A percentile compares a stretch with the other conserved stretches of the same genome.
Evolutionary conservation across 352 stramenopile genomes (phyloP).

Genomic region (Phytophthora pinifolia): DNA sequence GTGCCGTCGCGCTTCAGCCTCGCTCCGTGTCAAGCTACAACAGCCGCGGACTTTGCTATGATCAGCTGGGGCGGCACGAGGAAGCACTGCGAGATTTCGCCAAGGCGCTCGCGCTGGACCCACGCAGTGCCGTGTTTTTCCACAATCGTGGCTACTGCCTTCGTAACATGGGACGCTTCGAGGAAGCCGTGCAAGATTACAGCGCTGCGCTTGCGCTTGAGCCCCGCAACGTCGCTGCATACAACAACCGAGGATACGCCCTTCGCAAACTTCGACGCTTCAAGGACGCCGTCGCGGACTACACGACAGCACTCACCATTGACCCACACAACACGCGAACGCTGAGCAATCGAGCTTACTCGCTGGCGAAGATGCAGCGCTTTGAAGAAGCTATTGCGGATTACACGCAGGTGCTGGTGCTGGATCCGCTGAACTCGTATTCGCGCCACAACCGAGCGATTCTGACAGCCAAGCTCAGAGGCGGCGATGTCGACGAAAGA

Average conservation of each 20-base stretch:
- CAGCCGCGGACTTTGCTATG: conserved; percentile 73
- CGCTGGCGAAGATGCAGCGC: conserved; percentile 77
- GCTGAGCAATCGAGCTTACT: conserved; percentile 86
- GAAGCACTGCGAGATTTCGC: conserved; percentile 81
- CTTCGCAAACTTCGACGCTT: conserved; percentile 73
- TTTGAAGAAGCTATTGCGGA: conserved; percentile 66
- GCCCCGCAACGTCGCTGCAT: conserved; percentile 67
- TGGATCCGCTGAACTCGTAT: conserved; percentile 79
- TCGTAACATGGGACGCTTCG: conserved; percentile 78
- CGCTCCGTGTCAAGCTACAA: conserved; percentile 78
- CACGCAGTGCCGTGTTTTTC: conserved; percentile 74
- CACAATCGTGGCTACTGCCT: conserved; percentile 89
- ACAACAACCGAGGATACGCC: conserved; percentile 88
- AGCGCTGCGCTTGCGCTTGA: conserved; percentile 62
- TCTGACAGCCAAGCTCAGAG: conserved; percentile 70
- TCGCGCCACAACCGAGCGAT: conserved; percentile 87
- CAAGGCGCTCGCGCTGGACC: conserved; percentile 61
- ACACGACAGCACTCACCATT: conserved; percentile 65
- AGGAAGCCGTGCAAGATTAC: conserved; percentile 68
- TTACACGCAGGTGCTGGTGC: conserved; percentile 69
- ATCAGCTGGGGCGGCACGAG: conserved; percentile 59
- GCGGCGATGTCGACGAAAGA: conserved; percentile 33
- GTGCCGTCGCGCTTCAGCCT: conserved; percentile 58
- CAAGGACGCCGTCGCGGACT: conserved; percentile 72
- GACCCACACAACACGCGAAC: conserved; percentile 80